phyloP scores from a whole-genome alignment of 75 land plant genomes.

The Cryptomeria japonica region DNA sequence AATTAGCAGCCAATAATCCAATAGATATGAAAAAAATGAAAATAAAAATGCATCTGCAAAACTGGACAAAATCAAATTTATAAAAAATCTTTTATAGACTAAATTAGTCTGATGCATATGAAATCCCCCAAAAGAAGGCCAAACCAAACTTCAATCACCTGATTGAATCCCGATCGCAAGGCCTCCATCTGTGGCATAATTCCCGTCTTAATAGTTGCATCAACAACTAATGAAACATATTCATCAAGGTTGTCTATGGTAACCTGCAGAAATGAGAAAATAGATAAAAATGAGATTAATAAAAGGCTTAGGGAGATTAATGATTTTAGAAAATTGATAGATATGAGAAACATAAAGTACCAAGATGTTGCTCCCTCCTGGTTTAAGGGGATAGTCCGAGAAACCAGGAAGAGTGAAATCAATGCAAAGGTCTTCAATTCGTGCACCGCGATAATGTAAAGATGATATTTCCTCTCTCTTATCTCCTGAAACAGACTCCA shows the following conservation, averaged over 20 bases:
- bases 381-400: constrained; percentile 49
- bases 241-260: constrained; percentile 56
- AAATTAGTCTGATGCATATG: not conserved
- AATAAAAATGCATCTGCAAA: not conserved
- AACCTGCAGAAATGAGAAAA: constrained; percentile 39
- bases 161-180: constrained; percentile 68
- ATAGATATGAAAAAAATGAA: not conserved
- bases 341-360: constrained; percentile 22
- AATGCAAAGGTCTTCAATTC: constrained; percentile 75
- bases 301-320: not conserved
- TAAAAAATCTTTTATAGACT: not conserved
- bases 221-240: constrained; percentile 64
- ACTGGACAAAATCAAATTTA: not conserved
- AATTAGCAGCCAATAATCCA: not conserved
- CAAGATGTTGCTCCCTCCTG: constrained; percentile 37
- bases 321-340: not conserved
- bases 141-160: constrained; percentile 33
- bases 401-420: constrained; percentile 89
- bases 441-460: constrained; percentile 34
- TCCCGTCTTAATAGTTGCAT: constrained; percentile 69
- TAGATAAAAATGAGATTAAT: not conserved
- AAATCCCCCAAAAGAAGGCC: not conserved
- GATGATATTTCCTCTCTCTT: constrained; percentile 4
- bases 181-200: constrained; percentile 69
- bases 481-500: constrained; percentile 20